Evolutionary conservation across 768 basidiomycete genomes (phyloP), one percentile per base, ranked within the genome.

Genomic region (Cantharellus cinnabarinus): DNA sequence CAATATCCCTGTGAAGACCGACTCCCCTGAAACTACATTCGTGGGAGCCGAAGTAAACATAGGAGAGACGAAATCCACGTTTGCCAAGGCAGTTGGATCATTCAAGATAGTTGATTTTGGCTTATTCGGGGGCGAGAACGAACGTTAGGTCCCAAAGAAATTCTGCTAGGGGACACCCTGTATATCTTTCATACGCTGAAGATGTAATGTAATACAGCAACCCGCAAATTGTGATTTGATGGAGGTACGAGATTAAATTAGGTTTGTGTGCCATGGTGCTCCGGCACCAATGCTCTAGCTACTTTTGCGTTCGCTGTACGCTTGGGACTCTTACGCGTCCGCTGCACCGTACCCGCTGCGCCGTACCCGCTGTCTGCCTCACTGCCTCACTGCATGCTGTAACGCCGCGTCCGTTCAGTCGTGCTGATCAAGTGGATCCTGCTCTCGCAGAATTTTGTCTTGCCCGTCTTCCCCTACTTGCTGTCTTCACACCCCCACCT

Each of bases 21-120:
- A 78, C 5, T 68, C 70, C 14, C 75, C 77, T 59, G 74, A 72
- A 50, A 74, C 71, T 14, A 44, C 34, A 51, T 34, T 14, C 44
- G 60, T 44, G 42, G 73, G 71, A 57, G 73, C 77, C 42, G 68
- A 65, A 65, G 60, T 69, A 61, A 70, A 72, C 56, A 69, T 68
- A 37, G 65, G 70, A 42, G 66, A 67, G 61, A 66, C 64, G 10
- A 74, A 74, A 42, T 67, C 69, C 60, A 67, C 79, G 58, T 87
- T 88, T 62, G 67, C 76, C 14, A 62, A 67, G 2, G 74, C 85
- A 10, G 75, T 78, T 38, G 69, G 69, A 61, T 79, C 84, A 50
- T 71, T 95, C 55, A 70, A 68, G 58, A 82, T 94, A 62, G 65
- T 76, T 41, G 78, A 91, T 67, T 85, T 78, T 66, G 72, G 66